Conservation (phyloP, 2,329 filamentous ascomycete species). For the Volutella citrinella region DNA sequence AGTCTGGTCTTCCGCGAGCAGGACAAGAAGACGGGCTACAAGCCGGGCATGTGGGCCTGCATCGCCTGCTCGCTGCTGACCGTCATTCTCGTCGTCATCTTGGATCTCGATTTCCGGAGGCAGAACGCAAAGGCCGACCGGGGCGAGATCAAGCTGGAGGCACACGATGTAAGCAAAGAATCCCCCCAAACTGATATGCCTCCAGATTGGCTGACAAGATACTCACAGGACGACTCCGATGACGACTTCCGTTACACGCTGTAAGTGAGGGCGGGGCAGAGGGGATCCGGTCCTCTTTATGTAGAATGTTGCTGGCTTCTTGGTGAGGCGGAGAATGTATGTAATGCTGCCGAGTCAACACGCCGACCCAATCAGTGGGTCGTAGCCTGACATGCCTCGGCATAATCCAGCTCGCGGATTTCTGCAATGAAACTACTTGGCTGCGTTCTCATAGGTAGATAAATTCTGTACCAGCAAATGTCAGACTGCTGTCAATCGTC, state of each 20-base stretch:
- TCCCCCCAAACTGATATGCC: neutral
- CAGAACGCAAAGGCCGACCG: slow-evolving; percentile 50
- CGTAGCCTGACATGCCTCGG: too few species aligned
- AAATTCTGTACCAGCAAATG: too few species aligned
- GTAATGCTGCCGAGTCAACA: too few species aligned
- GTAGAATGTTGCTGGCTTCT: neutral
- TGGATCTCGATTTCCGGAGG: slow-evolving; percentile 39
- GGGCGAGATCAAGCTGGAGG: slow-evolving; percentile 51
- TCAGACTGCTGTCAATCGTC: too few species aligned
- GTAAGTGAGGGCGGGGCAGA: slow-evolving; percentile 14
- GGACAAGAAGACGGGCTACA: slow-evolving; percentile 50
- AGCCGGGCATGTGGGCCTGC: slow-evolving; percentile 53
- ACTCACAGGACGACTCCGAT: slow-evolving; percentile 24
- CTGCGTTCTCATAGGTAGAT: too few species aligned
- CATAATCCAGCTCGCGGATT: too few species aligned
- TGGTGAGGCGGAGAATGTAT: too few species aligned
- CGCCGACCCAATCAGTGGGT: too few species aligned
- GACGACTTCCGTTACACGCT: slow-evolving; percentile 35
- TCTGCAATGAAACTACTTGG: too few species aligned
- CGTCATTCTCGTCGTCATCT: slow-evolving; percentile 41
- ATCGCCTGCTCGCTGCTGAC: slow-evolving; percentile 48
- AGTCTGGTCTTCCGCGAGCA: slow-evolving; percentile 66
- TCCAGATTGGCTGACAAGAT: too few species aligned
- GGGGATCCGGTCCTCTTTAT: neutral
- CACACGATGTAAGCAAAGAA: slow-evolving; percentile 41